phyloP scores from a whole-genome alignment of 768 basidiomycete species.

The Leccinum boreale region DNA sequence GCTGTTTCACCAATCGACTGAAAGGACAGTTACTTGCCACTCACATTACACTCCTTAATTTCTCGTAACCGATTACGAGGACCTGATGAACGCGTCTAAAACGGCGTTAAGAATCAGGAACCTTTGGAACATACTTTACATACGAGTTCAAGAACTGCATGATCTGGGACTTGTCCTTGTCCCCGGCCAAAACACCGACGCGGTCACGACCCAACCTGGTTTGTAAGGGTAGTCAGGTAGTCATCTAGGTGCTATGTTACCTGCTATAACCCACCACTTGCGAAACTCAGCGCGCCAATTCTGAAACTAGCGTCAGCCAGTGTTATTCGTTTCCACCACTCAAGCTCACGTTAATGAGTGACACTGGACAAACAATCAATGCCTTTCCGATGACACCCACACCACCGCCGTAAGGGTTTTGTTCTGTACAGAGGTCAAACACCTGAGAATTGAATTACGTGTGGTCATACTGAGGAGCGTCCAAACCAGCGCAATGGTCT shows the following conservation, averaged over 20 bases:
- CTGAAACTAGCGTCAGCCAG: slow-evolving; percentile 34
- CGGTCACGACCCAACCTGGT: slow-evolving; percentile 55
- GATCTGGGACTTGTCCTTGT: slow-evolving; percentile 53
- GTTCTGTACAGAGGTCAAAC: slow-evolving; percentile 46
- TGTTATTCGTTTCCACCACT: background rate
- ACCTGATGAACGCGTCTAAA: slow-evolving; percentile 74
- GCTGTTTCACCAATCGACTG: slow-evolving; percentile 1
- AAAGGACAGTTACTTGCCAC: slow-evolving; percentile 20
- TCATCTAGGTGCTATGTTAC: background rate
- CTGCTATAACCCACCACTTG: slow-evolving; percentile 72
- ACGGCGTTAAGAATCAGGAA: background rate
- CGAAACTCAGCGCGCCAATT: slow-evolving; percentile 96
- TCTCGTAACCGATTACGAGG: slow-evolving; percentile 93
- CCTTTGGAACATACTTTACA: slow-evolving; percentile 21
- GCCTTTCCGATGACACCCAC: slow-evolving; percentile 67
- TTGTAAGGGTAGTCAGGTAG: slow-evolving; percentile 1
- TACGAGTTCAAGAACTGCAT: slow-evolving; percentile 76
- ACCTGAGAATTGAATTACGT: background rate
- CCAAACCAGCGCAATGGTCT: slow-evolving; percentile 89
- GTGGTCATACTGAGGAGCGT: slow-evolving; percentile 76
- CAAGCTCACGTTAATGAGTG: slow-evolving; percentile 68
- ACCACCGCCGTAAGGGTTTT: slow-evolving; percentile 71
- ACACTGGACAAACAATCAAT: slow-evolving; percentile 92
- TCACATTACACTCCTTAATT: slow-evolving; percentile 78
- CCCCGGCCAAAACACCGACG: slow-evolving; percentile 56